Evolutionary conservation across 2,329 filamentous ascomycete genomes (phyloP), one percentile per base, ranked within the genome.

Genomic region (Thelonectria blattea): DNA sequence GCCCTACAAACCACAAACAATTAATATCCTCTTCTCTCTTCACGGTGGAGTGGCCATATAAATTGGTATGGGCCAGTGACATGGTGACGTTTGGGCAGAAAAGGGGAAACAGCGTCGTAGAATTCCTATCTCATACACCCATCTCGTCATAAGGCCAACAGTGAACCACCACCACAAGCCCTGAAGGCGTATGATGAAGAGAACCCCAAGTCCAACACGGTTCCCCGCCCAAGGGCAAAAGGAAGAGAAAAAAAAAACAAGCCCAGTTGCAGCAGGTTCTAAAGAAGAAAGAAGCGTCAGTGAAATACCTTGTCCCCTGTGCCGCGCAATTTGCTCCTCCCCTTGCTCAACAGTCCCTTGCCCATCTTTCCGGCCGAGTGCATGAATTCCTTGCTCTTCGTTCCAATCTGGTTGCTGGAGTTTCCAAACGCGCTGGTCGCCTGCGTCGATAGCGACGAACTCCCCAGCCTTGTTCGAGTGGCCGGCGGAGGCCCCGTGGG

Each of bases 331-430:
- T 92, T 94, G 79, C 86, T 94, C 79, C 91, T 94, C 68, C 93
- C 92, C 79, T 96, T 96, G 66, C 91, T 92, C 75, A 97, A 89
- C 65, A 97, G 78, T 53, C 93, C 94, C 80, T 97, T 97, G 50
- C 93, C 93, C 60, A 92, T 92, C 73, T 92, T 93, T 54, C 92
- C 92, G 56, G 93, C 93, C 20, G 90, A 89, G 66, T 95, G 91
- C 73, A 97, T 83, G 27, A 97, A 80, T 70, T 96, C 93, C 79
- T 97, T 97, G 74, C 93, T 89, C 80, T 93, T 94, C 41, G 88
- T 85, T 68, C 92, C 90, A 74, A 93, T 86, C 71, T 90, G 87
- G 65, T 85, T 81, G 62, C 84, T 78, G 50, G 85, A 85, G 60
- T 82, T 79, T 43, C 81, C 81, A 66, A 86, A 82, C 37, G 79